A percentile compares a stretch with the other conserved stretches of the same genome.
These are phyloP conservation scores for Coemansia sp. DNA, from an alignment of 192 early-diverging fungal genomes.

Conservation along the genomic window DNA sequence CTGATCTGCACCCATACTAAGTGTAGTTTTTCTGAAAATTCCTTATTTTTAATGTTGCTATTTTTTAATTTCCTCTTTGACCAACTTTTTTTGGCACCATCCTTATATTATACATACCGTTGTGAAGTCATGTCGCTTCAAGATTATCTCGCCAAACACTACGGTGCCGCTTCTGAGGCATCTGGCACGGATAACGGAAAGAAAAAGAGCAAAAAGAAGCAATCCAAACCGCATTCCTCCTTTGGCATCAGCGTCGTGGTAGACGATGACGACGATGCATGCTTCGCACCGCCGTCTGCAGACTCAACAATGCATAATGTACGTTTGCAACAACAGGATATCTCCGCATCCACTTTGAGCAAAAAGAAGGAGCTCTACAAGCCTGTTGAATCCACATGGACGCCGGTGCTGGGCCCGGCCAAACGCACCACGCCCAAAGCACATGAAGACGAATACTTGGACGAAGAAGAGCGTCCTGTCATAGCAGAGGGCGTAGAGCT, in stretches of 20 bases:
- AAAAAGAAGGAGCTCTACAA: background rate
- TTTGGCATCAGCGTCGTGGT: constrained; percentile 23
- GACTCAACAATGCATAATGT: background rate
- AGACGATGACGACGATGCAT: constrained; percentile 30
- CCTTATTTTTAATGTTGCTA: background rate
- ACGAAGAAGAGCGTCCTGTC: constrained; percentile 34
- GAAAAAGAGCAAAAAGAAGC: constrained; percentile 9
- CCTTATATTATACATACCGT: background rate
- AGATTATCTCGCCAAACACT: constrained; percentile 52
- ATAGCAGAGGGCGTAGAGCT: constrained; percentile 46
- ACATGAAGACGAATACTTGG: background rate
- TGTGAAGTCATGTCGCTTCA: constrained; percentile 25
- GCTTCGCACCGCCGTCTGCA: too few relatives aligned
- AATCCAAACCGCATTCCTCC: background rate
- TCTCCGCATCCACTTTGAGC: background rate
- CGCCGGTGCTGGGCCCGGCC: background rate
- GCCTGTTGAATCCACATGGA: background rate
- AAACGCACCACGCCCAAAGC: background rate
- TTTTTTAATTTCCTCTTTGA: too few relatives aligned
- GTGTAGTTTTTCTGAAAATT: too few relatives aligned
- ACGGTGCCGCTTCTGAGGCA: constrained; percentile 24
- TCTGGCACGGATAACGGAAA: constrained; percentile 19
- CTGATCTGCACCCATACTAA: background rate
- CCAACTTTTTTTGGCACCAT: too few relatives aligned
- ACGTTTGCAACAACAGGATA: background rate